These are phyloP conservation scores for Blastomyces emzantsi DNA, from an alignment of 2,329 filamentous ascomycete genomes.

Conservation along the genomic window DNA sequence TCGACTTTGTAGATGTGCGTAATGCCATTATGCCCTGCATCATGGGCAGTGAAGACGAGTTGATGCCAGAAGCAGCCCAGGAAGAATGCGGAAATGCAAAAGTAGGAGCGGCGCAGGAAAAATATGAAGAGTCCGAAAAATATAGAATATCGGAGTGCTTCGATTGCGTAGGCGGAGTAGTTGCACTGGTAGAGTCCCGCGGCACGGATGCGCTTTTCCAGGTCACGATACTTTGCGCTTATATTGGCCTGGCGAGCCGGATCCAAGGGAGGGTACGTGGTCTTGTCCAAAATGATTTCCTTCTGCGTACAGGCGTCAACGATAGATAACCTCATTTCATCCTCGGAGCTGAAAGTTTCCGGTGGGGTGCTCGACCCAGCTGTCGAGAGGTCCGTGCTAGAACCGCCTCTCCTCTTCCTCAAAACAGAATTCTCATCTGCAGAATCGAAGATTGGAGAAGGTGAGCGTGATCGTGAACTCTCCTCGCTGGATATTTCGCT, in stretches of 20 bases:
- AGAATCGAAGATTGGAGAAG: conserved; percentile 51
- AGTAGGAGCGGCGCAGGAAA: conserved; percentile 56
- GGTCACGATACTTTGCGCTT: conserved; percentile 64
- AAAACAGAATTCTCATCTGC: conserved; percentile 32
- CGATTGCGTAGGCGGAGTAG: conserved; percentile 68
- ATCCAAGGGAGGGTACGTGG: conserved; percentile 73
- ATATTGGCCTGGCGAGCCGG: conserved; percentile 63
- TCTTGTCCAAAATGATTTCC: conserved; percentile 63
- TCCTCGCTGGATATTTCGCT: conserved; percentile 38
- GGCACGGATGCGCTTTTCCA: conserved; percentile 61
- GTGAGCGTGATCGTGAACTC: conserved; percentile 47
- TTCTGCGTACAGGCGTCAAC: conserved; percentile 64
- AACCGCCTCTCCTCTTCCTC: conserved; percentile 25
- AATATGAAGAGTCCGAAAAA: conserved; percentile 55
- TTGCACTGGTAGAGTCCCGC: conserved; percentile 77
- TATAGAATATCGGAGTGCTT: conserved; percentile 62
- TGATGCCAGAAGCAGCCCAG: conserved; percentile 90
- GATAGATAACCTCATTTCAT: conserved; percentile 46
- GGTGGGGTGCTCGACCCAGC: not conserved
- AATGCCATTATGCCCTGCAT: conserved; percentile 94
- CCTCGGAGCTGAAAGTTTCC: conserved; percentile 12
- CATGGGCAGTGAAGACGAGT: conserved; percentile 84
- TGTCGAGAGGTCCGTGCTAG: conserved; percentile 1
- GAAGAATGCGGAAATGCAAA: conserved; percentile 58
- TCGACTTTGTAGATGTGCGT: conserved; percentile 82